Percentiles rank a stretch among this genome's conserved stretches.
Evolutionary conservation across 164 flowering plant genomes (phyloP).

Genomic region (Stephania cephalantha): DNA sequence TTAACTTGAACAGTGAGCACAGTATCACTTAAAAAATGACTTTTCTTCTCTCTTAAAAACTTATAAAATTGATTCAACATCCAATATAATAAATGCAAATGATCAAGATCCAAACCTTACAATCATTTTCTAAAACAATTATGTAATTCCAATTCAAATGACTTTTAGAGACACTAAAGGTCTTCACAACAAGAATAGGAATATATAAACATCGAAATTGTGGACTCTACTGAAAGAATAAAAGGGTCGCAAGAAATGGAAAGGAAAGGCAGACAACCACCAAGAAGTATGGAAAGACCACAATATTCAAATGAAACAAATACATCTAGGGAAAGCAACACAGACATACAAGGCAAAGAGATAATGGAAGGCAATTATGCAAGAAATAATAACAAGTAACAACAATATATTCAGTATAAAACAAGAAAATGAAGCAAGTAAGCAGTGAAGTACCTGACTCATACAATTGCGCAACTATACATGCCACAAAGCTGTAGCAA

Average conservation of each 20-base stretch:
- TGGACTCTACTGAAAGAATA: background rate
- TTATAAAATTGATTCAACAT: background rate
- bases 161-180: background rate
- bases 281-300: background rate
- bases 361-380: background rate
- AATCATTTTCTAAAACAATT: background rate
- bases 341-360: background rate
- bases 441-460: conserved; percentile 25
- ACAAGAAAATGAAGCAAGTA: background rate
- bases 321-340: background rate
- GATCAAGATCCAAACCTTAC: background rate
- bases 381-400: too few relatives aligned
- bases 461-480: conserved; percentile 43
- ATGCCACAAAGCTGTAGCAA: conserved; percentile 62
- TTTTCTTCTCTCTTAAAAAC: background rate
- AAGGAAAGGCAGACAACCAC: background rate
- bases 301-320: background rate
- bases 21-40: background rate
- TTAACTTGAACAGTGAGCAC: background rate
- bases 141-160: too few relatives aligned
- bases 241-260: background rate
- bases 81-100: background rate
- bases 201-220: too few relatives aligned
- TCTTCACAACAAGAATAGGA: background rate
- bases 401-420: background rate